These are phyloP conservation scores for Lyophyllum shimeji DNA, from an alignment of 768 basidiomycete species.

Conservation along the genomic window DNA sequence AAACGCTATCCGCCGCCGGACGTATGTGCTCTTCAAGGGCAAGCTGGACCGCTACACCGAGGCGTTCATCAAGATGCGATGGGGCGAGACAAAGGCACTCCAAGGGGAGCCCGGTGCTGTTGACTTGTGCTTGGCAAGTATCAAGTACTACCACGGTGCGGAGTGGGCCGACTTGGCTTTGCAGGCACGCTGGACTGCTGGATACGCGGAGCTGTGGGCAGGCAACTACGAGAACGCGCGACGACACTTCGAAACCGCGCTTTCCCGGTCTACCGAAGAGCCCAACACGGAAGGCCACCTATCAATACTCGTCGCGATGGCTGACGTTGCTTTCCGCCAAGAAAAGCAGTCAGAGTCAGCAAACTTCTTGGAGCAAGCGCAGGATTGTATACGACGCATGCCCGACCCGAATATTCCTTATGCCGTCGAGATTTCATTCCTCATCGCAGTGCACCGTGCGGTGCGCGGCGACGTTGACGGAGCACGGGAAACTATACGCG, in stretches of 20 bases:
- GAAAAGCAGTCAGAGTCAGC: background rate
- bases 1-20: background rate
- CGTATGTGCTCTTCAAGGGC: background rate
- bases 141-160: background rate
- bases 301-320: background rate
- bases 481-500: background rate
- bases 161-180: background rate
- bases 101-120: background rate
- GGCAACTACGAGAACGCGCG: background rate
- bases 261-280: background rate
- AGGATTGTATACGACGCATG: background rate
- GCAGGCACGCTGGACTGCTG: background rate
- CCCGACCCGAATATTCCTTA: background rate
- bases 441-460: conserved; percentile 1
- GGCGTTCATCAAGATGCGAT: background rate
- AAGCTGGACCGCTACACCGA: background rate
- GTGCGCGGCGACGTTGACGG: conserved; percentile 2
- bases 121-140: background rate
- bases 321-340: conserved; percentile 2
- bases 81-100: background rate
- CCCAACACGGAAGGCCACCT: background rate
- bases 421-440: background rate
- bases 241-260: conserved; percentile 1
- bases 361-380: background rate
- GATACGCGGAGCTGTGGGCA: background rate